Evolutionary conservation across 257 asterid species (phyloP), one percentile per base, ranked within the genome.

Genomic region (Paulownia fortunei): DNA sequence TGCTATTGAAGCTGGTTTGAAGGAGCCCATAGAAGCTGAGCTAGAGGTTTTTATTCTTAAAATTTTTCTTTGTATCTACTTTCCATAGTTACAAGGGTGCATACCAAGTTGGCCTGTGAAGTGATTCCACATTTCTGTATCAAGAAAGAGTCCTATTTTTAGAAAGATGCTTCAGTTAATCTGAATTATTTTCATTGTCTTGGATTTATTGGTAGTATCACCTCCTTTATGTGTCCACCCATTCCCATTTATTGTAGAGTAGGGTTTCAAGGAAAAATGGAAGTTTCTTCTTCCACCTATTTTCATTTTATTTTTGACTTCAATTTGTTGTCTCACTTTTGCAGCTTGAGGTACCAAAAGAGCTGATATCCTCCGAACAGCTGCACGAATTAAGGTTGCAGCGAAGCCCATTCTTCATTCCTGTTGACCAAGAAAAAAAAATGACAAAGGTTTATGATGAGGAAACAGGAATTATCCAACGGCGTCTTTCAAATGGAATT

Each of bases 341-440:
- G 85, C 94, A 96, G 99, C 97, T 96, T 79, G 99, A 96, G 89
- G 91, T 96, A 80, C 99, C 99, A 16, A 92, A 87, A 73, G 97
- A 90, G 82, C 87, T 96, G 88, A 87, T 96, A 69, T 88, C 96
- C 36, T 75, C 90, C 64, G 80, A 76, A 62, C 89, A 88, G 85
- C 92, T 93, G 23, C 82, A 83, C 85, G 93, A 88, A 73, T 77
- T 96, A 79, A 80, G 73, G 86, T 82, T 85, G 82, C 87, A 84
- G 77, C 80, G 47, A 62, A 67, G 27, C 60, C 96, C 99, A 72
- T 87, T 92, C 84, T 92, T 96, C 84, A 81, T 87, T 79, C 88
- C 97, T 23, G 83, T 88, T 58, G 89, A 83, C 78, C 83, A 82
- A 80, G 93, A 89, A 77, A 87, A 80, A 52, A 79, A 84, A 49